Evolutionary conservation across 306 rosid species (phyloP), one percentile per base, ranked within the genome.

Genomic region (Lithocarpus polystachyus): DNA sequence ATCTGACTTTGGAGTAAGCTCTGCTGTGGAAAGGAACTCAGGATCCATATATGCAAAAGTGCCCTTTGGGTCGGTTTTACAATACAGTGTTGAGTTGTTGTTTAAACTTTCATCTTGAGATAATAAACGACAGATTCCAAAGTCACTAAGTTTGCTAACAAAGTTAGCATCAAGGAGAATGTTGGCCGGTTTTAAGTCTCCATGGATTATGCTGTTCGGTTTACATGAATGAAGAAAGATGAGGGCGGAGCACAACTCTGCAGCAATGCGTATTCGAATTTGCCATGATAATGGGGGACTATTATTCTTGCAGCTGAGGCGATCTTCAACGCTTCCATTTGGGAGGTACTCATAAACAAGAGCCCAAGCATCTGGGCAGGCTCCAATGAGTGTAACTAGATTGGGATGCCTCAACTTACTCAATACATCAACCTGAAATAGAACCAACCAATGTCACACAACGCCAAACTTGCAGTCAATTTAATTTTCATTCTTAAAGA

Each of bases 291-390:
- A 79, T 14, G 92, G 92, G 0, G 88, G 71, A 67, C 83, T 77
- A 75, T 86, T 84, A 37, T 79, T 84, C 80, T 77, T 77, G 89
- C 92, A 88, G 78, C 68, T 74, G 51, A 88, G 85, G 43, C 88
- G 83, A 77, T 88, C 92, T 80, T 88, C 92, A 71, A 88, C 88
- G 72, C 88, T 86, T 55, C 92, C 92, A 18, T 88, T 88, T 6
- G 86, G 79, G 14, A 88, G 89, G 82, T 88, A 86, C 80, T 88
- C 92, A 13, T 86, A 88, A 26, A 88, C 35, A n/a, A 88, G 85
- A 76, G 80, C 56, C 82, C 85, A 86, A 4, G 78, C 74, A 79
- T 86, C 89, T 8, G 89, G 89, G 75, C 92, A 88, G 35, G 89
- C 80, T 31, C 92, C 92, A 82, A 88, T 75, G 18, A 88, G 88